A percentile compares a stretch with the other conserved stretches of the same genome.
Conservation (phyloP, 2,329 filamentous ascomycete genomes). For the Aureobasidium sp. region DNA sequence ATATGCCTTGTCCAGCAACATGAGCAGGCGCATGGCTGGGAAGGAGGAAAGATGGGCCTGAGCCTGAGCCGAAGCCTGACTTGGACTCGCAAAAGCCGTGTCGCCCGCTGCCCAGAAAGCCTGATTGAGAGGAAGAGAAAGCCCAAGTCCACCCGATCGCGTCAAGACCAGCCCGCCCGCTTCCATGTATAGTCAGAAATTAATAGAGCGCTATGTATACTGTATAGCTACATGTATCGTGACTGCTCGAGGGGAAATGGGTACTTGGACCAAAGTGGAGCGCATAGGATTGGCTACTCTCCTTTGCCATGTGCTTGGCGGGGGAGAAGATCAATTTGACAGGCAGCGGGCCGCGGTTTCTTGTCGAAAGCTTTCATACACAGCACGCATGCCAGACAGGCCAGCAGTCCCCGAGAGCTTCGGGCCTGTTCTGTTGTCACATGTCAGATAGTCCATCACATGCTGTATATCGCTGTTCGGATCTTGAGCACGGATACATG, state of each 20-base stretch:
- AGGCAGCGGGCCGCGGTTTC: not conserved
- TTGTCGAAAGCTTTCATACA: not conserved
- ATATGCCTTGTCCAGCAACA: slow-evolving; percentile 17
- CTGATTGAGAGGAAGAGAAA: not conserved
- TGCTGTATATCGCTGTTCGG: not conserved
- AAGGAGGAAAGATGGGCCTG: not conserved
- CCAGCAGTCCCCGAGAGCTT: not conserved
- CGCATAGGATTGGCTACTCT: not conserved
- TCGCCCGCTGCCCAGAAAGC: slow-evolving; percentile 4
- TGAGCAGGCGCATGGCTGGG: slow-evolving; percentile 11
- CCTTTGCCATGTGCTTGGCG: not conserved
- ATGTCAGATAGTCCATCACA: not conserved
- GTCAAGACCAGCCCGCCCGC: not conserved
- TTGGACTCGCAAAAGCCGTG: not conserved
- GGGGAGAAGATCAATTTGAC: not conserved
- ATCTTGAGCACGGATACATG: not conserved
- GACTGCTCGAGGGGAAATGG: not conserved
- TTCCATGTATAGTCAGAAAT: slow-evolving; percentile 5
- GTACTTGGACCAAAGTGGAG: not conserved
- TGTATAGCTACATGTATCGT: not conserved
- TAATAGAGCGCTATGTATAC: not conserved
- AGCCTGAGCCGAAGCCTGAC: not conserved
- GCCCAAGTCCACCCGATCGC: not conserved
- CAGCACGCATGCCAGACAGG: not conserved
- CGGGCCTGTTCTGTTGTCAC: not conserved